These are phyloP conservation scores for Boletus pseudopeckii DNA, from an alignment of 768 basidiomycete species.

Conservation along the genomic window DNA sequence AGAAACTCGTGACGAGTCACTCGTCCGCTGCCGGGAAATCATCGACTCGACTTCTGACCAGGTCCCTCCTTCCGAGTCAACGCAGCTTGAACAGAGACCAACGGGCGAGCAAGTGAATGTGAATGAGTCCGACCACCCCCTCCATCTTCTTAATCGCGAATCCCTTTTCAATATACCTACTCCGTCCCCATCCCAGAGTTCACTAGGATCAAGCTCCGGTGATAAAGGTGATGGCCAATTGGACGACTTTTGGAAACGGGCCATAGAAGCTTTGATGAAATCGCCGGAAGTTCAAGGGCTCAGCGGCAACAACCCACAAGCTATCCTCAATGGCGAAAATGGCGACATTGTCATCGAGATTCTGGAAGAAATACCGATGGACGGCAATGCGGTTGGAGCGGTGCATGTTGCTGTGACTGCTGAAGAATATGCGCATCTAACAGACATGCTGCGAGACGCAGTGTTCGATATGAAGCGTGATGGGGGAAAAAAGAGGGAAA, in stretches of 20 bases:
- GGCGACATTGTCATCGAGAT: conserved; percentile 44
- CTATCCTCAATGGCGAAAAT: conserved; percentile 42
- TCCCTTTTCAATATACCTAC: conserved; percentile 44
- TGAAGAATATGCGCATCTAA: conserved; percentile 42
- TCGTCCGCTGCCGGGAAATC: conserved; percentile 79
- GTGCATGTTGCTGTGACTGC: conserved; percentile 31
- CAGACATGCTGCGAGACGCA: conserved; percentile 50
- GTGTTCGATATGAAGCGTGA: conserved; percentile 48
- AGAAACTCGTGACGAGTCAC: conserved; percentile 61
- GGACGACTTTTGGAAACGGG: conserved; percentile 28
- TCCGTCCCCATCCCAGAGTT: conserved; percentile 14
- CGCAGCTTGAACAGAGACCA: conserved; percentile 30
- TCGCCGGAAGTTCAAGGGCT: conserved; percentile 30
- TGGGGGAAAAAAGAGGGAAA: conserved; percentile 20
- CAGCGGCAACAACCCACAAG: conserved; percentile 30
- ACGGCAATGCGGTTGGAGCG: conserved; percentile 23
- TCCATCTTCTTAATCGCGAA: conserved; percentile 48
- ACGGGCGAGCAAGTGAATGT: conserved; percentile 32
- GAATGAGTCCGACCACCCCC: conserved; percentile 54
- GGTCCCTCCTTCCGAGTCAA: conserved; percentile 23
- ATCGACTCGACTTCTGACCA: conserved; percentile 33
- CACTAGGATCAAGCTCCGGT: conserved; percentile 14
- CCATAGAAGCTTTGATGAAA: conserved; percentile 29
- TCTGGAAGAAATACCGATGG: conserved; percentile 42
- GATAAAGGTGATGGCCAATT: conserved; percentile 17